Evolutionary conservation across 208 protist genomes (phyloP).

Genomic region (Crithidia bombi): DNA sequence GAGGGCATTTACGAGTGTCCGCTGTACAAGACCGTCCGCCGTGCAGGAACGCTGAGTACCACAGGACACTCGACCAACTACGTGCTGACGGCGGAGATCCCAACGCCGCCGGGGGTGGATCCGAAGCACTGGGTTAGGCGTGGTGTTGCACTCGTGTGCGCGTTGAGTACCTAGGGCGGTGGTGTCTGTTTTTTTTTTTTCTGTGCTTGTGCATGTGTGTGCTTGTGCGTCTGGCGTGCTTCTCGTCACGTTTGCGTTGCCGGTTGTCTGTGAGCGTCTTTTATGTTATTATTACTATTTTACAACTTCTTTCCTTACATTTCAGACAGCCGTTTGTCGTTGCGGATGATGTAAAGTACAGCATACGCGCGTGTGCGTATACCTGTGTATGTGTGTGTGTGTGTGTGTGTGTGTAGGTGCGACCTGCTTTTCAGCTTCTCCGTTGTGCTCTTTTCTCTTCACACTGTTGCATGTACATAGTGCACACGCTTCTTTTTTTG

Average conservation of each 20-base stretch:
- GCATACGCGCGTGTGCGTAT: no score
- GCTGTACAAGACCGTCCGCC: constrained; percentile 96
- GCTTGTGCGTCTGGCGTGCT: neutral
- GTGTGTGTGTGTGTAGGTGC: neutral
- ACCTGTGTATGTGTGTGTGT: neutral
- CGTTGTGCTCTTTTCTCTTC: neutral
- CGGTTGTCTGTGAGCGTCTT: no score
- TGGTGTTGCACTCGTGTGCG: constrained; percentile 91
- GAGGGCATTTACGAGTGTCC: constrained; percentile 79
- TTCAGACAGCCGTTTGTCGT: no score
- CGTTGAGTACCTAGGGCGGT: constrained; percentile 59
- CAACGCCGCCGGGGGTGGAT: constrained; percentile 84
- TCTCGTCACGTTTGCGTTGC: neutral
- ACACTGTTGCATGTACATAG: neutral
- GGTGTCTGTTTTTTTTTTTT: neutral
- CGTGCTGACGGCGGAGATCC: constrained; percentile 95
- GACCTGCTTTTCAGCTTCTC: neutral
- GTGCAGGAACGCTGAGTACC: constrained; percentile 95
- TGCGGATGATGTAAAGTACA: no score
- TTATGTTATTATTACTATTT: no score
- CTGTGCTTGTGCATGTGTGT: neutral
- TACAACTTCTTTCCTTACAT: no score
- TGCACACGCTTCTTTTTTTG: constrained; percentile 3
- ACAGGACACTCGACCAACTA: constrained; percentile 99
- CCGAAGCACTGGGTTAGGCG: constrained; percentile 96